Conservation (phyloP, 257 asterid genomes). For the Cruciata laevipes region DNA sequence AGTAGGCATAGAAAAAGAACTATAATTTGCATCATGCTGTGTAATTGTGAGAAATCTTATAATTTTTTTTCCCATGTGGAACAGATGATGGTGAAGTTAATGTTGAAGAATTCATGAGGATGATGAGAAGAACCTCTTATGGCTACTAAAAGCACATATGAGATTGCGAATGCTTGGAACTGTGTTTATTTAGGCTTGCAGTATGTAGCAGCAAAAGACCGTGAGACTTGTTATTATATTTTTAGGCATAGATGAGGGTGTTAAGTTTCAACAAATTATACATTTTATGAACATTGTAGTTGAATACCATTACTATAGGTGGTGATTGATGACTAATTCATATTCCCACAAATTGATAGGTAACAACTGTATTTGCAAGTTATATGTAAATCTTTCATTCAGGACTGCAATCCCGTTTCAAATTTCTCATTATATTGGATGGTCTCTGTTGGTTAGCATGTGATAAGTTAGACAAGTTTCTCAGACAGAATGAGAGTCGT, state of each 20-base stretch:
- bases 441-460: too few species aligned
- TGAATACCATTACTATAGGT: background rate
- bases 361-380: background rate
- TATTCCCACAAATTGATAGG: background rate
- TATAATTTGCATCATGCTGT: background rate
- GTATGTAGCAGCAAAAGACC: background rate
- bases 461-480: too few species aligned
- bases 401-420: too few species aligned
- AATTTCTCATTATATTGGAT: too few species aligned
- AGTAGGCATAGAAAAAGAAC: background rate
- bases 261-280: background rate
- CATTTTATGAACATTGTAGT: background rate
- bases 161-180: background rate
- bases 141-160: slow-evolving; percentile 30
- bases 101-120: slow-evolving; percentile 71
- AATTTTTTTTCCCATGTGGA: background rate
- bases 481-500: too few species aligned
- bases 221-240: too few species aligned
- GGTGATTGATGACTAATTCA: background rate
- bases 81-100: slow-evolving; percentile 89
- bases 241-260: background rate
- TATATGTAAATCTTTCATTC: too few species aligned
- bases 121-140: slow-evolving; percentile 88
- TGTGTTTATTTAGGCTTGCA: background rate
- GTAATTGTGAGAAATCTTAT: background rate